Evolutionary conservation across 345 rosid species (phyloP).

Genomic region (Linum tenue): DNA sequence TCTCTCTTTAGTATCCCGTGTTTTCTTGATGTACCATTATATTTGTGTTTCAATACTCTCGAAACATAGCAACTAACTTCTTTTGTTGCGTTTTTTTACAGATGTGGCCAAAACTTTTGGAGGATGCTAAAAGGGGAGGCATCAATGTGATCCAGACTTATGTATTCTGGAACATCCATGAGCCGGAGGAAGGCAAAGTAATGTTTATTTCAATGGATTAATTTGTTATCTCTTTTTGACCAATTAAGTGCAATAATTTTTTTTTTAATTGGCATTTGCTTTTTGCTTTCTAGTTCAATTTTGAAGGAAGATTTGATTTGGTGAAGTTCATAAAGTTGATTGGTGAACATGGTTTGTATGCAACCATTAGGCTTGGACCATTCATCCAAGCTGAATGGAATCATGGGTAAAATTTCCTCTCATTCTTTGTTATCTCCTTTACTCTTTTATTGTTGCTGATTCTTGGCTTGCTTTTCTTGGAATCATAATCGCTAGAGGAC

Average conservation of each 20-base stretch:
- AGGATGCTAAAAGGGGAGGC: constrained; percentile 47
- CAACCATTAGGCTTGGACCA: constrained; percentile 68
- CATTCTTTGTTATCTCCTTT: neutral
- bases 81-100: constrained; percentile 11
- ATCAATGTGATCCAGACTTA: constrained; percentile 55
- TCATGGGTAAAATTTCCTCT: constrained; percentile 53
- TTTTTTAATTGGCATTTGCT: neutral
- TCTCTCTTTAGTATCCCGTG: too few species aligned
- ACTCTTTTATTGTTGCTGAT: neutral
- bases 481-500: constrained; percentile 42
- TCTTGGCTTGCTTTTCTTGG: neutral
- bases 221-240: neutral
- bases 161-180: constrained; percentile 59
- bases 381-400: constrained; percentile 97
- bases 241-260: neutral
- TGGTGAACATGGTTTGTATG: constrained; percentile 48
- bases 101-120: constrained; percentile 46
- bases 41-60: too few species aligned
- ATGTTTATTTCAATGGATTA: too few species aligned
- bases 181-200: constrained; percentile 50
- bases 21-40: too few species aligned
- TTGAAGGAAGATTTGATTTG: constrained; percentile 57
- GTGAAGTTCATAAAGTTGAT: constrained; percentile 66
- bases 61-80: too few species aligned
- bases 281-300: constrained; percentile 41